These are phyloP conservation scores for Chrysoporthe austroafricana DNA, from an alignment of 2,329 filamentous ascomycete species.

Conservation along the genomic window DNA sequence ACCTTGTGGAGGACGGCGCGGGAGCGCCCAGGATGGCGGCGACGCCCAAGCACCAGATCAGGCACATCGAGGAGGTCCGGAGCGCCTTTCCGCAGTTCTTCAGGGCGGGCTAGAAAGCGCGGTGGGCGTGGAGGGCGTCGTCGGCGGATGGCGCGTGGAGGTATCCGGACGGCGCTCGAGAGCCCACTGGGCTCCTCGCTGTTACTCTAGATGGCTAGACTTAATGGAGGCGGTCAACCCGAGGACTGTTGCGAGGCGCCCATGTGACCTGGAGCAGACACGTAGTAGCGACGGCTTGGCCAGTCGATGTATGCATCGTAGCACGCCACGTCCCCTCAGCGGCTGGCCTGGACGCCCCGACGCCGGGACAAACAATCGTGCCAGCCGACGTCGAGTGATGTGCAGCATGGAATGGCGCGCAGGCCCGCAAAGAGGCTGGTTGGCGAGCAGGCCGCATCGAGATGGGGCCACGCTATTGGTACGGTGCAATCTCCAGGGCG, in stretches of 20 bases:
- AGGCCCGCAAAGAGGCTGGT: not conserved
- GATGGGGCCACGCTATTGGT: not conserved
- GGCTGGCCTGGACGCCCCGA: not conserved
- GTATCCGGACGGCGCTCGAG: not conserved
- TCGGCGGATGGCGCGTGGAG: not conserved
- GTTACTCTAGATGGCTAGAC: not conserved
- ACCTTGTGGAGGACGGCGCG: conserved; percentile 80
- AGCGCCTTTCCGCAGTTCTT: conserved; percentile 83
- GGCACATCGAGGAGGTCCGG: conserved; percentile 74
- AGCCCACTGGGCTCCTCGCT: not conserved
- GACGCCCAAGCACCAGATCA: conserved; percentile 74
- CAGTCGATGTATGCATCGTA: not conserved
- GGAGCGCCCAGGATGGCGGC: conserved; percentile 62
- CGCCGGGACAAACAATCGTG: not conserved
- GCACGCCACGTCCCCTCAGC: not conserved
- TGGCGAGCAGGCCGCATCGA: not conserved
- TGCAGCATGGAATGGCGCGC: not conserved
- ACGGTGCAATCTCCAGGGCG: not conserved
- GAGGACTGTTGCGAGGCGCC: not conserved
- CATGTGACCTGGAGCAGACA: not conserved
- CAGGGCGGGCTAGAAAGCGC: conserved; percentile 48
- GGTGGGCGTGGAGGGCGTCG: not conserved
- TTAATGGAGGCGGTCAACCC: not conserved
- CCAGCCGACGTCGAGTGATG: not conserved
- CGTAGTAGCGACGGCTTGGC: not conserved